These are phyloP conservation scores for Nelumbo lutea DNA, from an alignment of 164 flowering plant species.

Conservation along the genomic window DNA sequence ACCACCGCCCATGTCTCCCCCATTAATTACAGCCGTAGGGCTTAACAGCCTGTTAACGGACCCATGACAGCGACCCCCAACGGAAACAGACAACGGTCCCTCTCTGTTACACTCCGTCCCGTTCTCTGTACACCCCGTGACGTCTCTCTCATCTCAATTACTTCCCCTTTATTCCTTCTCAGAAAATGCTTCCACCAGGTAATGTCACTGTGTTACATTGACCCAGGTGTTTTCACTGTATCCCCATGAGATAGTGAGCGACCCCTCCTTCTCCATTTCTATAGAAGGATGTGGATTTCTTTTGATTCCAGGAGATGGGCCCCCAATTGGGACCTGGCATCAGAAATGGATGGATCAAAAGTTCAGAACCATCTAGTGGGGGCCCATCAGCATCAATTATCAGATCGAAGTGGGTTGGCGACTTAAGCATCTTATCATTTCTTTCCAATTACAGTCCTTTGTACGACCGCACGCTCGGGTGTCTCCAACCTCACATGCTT, in stretches of 20 bases:
- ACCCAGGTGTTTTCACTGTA: background rate
- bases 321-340: too few relatives aligned
- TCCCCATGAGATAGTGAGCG: background rate
- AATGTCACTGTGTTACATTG: background rate
- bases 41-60: conserved; percentile 4
- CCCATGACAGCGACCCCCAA: conserved; percentile 2
- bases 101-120: background rate
- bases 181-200: background rate
- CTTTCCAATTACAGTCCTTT: too few relatives aligned
- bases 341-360: too few relatives aligned
- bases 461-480: too few relatives aligned
- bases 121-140: conserved; percentile 4
- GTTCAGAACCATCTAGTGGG: background rate
- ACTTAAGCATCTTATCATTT: too few relatives aligned
- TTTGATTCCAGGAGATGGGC: too few relatives aligned
- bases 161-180: background rate
- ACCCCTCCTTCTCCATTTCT: too few relatives aligned
- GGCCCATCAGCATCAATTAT: background rate
- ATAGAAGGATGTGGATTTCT: too few relatives aligned
- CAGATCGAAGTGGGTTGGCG: background rate
- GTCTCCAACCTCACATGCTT: too few relatives aligned
- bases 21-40: background rate
- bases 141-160: background rate
- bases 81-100: background rate
- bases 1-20: background rate